These are phyloP conservation scores for Fusarium liriodendri DNA, from an alignment of 2,329 filamentous ascomycete genomes.

Conservation along the genomic window DNA sequence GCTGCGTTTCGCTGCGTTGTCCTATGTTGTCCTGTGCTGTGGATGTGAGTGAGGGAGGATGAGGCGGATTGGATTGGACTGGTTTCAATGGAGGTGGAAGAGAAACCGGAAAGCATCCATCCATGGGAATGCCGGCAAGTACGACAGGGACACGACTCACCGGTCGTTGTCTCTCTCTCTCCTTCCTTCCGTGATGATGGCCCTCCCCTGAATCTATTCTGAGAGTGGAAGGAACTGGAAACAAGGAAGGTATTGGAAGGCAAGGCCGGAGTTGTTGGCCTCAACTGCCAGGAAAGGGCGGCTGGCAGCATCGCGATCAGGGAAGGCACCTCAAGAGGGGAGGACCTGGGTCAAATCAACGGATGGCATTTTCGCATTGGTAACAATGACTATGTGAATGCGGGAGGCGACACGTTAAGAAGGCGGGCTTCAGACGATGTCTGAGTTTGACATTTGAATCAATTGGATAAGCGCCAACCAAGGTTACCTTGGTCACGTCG, in stretches of 20 bases:
- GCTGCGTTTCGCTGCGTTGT: background rate
- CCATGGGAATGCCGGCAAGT: background rate
- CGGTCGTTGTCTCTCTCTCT: slow-evolving; percentile 3
- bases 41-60: slow-evolving; percentile 4
- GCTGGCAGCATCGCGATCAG: slow-evolving; percentile 23
- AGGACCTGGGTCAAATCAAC: background rate
- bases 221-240: background rate
- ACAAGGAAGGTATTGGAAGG: slow-evolving; percentile 19
- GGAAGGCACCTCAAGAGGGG: slow-evolving; percentile 18
- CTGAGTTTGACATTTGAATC: slow-evolving; percentile 29
- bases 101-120: background rate
- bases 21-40: background rate
- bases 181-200: background rate
- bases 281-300: slow-evolving; percentile 25
- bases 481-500: slow-evolving; percentile 13
- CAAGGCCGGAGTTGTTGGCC: slow-evolving; percentile 25
- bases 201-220: slow-evolving; percentile 15
- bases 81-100: background rate
- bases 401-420: slow-evolving; percentile 39
- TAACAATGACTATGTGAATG: slow-evolving; percentile 22
- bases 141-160: slow-evolving; percentile 17
- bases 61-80: background rate
- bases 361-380: slow-evolving; percentile 16
- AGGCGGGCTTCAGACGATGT: slow-evolving; percentile 28
- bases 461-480: slow-evolving; percentile 22